A percentile compares a stretch with the other conserved stretches of the same genome.
phyloP scores from a whole-genome alignment of 306 rosid species.

The Dryas drummondii region DNA sequence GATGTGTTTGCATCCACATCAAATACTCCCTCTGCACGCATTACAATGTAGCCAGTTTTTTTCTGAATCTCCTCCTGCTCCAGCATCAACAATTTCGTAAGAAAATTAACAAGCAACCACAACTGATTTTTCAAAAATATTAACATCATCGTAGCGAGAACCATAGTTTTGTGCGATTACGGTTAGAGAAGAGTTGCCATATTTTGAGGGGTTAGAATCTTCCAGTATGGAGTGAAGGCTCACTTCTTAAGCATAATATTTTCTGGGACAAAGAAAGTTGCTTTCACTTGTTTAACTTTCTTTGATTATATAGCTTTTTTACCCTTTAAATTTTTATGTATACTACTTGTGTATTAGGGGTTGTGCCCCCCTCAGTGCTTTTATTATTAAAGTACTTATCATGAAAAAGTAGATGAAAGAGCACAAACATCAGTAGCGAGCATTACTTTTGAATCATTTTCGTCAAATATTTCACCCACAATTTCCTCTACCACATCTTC shows the following conservation, averaged over 20 bases:
- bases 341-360: background rate
- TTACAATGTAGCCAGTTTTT: slow-evolving; percentile 96
- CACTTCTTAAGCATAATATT: slow-evolving; percentile 5
- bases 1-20: slow-evolving; percentile 99
- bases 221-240: background rate
- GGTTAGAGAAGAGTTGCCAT: background rate
- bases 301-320: background rate
- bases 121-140: background rate
- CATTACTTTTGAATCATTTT: slow-evolving; percentile 93
- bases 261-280: background rate
- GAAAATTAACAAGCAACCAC: background rate
- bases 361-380: background rate
- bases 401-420: background rate
- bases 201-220: background rate
- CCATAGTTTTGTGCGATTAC: background rate
- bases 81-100: slow-evolving; percentile 26
- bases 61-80: slow-evolving; percentile 96
- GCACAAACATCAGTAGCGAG: background rate
- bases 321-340: background rate
- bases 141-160: background rate
- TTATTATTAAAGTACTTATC: background rate
- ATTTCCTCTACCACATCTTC: slow-evolving; percentile 99
- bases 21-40: slow-evolving; percentile 92
- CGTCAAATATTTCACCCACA: slow-evolving; percentile 98
- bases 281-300: background rate